Conservation (phyloP, 305 asterid species). For the Fraxinus greggii region DNA sequence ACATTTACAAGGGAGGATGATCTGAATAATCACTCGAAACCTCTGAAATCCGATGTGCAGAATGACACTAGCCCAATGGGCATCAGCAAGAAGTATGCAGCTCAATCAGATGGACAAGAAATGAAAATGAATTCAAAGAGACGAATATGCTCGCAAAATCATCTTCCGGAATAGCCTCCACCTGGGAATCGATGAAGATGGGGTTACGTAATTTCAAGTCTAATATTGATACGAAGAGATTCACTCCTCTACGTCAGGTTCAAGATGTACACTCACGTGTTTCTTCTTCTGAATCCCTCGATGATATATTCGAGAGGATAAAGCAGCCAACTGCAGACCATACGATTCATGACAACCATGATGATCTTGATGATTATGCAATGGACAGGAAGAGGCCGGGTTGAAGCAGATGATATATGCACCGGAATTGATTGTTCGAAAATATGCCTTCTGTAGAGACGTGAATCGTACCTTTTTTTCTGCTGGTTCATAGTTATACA, state of each 20-base stretch:
- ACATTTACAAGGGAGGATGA: constrained; percentile 35
- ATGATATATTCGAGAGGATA: constrained; percentile 61
- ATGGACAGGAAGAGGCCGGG: constrained; percentile 24
- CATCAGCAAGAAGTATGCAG: constrained; percentile 25
- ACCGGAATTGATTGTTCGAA: background rate
- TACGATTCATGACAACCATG: constrained; percentile 26
- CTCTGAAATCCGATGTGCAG: constrained; percentile 27
- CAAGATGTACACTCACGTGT: constrained; percentile 32
- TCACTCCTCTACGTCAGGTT: constrained; percentile 45
- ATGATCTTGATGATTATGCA: constrained; percentile 28
- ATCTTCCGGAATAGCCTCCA: constrained; percentile 39
- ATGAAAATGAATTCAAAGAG: constrained; percentile 22
- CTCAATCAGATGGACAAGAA: constrained; percentile 31
- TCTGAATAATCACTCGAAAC: constrained; percentile 28
- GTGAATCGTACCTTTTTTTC: background rate
- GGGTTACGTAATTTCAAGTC: constrained; percentile 55
- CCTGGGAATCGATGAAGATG: constrained; percentile 62
- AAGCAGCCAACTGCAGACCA: constrained; percentile 37
- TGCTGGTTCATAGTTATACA: background rate
- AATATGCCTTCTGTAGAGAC: background rate
- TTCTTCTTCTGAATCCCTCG: constrained; percentile 59
- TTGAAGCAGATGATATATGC: constrained; percentile 25
- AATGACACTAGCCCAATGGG: constrained; percentile 30
- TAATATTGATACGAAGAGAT: constrained; percentile 47
- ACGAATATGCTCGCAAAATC: constrained; percentile 24